Evolutionary conservation across 768 basidiomycete genomes (phyloP).

Genomic region (Mycena amicta): DNA sequence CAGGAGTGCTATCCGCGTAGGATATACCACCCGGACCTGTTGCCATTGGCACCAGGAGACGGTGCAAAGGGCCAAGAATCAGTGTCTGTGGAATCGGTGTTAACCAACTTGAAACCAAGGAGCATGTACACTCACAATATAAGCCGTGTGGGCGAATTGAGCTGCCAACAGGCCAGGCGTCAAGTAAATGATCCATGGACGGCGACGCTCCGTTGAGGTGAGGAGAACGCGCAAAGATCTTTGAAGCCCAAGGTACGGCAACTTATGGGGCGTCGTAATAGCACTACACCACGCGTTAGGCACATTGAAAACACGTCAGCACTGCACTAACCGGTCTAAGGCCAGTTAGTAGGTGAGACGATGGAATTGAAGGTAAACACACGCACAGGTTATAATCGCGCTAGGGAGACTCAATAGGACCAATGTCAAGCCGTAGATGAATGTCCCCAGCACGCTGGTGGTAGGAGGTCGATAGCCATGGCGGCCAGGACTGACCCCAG

Average conservation of each 20-base stretch:
- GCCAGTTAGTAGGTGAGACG: too few species aligned
- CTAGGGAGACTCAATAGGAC: conserved; percentile 71
- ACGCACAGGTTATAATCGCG: conserved; percentile 73
- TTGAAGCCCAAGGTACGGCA: conserved; percentile 62
- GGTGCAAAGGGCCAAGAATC: conserved; percentile 48
- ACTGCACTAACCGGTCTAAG: conserved; percentile 47
- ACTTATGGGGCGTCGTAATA: conserved; percentile 79
- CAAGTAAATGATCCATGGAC: conserved; percentile 79
- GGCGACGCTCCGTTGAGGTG: conserved; percentile 78
- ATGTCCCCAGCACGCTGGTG: conserved; percentile 59
- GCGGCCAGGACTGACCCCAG: conserved; percentile 52
- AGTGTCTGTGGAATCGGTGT: conserved; percentile 23
- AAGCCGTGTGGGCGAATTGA: conserved; percentile 47
- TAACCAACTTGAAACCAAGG: neutral
- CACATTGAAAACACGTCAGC: neutral
- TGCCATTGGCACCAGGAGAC: conserved; percentile 47
- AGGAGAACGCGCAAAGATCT: conserved; percentile 69
- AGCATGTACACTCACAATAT: conserved; percentile 40
- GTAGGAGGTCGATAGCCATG: conserved; percentile 67
- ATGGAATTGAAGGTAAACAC: too few species aligned
- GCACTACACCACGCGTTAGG: conserved; percentile 45
- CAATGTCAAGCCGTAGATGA: conserved; percentile 65
- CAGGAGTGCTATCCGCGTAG: conserved; percentile 45
- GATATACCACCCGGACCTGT: conserved; percentile 34
- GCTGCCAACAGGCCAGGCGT: conserved; percentile 76